Base-by-base conservation (phyloP, 2,329 filamentous ascomycete genomes). In the Fusarium sp. region DNA sequence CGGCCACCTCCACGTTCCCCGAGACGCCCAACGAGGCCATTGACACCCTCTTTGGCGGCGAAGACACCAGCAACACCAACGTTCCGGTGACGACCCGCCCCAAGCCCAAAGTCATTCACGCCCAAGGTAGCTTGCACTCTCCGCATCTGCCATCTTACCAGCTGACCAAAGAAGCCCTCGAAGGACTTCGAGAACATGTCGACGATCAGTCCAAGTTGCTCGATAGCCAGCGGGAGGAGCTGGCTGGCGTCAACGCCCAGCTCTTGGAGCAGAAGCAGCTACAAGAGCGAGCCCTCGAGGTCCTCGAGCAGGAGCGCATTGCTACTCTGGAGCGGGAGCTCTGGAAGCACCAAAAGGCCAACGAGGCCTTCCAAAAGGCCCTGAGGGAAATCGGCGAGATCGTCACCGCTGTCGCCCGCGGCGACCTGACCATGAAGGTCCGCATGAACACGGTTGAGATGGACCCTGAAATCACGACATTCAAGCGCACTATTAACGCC, bases 341-440 rank as follows among this genome's bases (percentile, higher is more conserved):
- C 69, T 95, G 94, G 87, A 98, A 98, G 85, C 95, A 98, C 81
- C 95, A 98, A 82, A 97, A 98, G 85, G 97, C 97, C 81, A 99
- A 99, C 84, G 92, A 98, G 84, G 97, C 97, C 78, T 99, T 98
- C 89, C 95, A 98, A 82, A 98, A 98, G 84, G 97, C 97, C 13
- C 86, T 99, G 37, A 92, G 95, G 74, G 97, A 99, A 83, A 98
- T 99, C 77, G 97, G 97, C 78, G 97, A 96, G 81, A 98, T 99
- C 78, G 94, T 98, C 79, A 98, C 97, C 25, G 95, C 96, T 72
- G 97, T 98, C 76, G 97, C 96, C 67, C 94, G 95, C 79, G 96
- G 96, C 84, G 96, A 98, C 81, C 88, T 98, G 71, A 98, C 95
- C 83, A 98, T 98, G 88, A 97, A 98, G 85, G 96, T 98, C 73